A percentile compares a stretch with the other conserved stretches of the same genome.
phyloP scores from a whole-genome alignment of 2,329 filamentous ascomycete species.

The Xylariaceae sp. region DNA sequence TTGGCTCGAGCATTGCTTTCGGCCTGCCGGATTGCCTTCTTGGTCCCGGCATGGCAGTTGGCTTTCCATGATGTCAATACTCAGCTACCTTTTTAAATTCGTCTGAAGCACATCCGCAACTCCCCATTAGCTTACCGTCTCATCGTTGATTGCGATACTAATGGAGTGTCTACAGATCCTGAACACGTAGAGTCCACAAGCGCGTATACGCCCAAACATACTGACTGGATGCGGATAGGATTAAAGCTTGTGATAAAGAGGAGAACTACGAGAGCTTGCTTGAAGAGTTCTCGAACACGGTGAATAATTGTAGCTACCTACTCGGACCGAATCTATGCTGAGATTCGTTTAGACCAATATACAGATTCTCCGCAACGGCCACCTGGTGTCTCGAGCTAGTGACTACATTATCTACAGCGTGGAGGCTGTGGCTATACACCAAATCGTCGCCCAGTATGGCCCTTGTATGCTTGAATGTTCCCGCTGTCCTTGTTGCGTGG shows the following conservation, averaged over 20 bases:
- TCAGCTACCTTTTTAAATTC: slow-evolving; percentile 91
- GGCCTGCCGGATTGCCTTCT: slow-evolving; percentile 65
- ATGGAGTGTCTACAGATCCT: slow-evolving; percentile 15
- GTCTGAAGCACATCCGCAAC: slow-evolving; percentile 63
- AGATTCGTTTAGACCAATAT: slow-evolving; percentile 69
- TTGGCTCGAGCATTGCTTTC: slow-evolving; percentile 97
- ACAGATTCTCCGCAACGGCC: slow-evolving; percentile 88
- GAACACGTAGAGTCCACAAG: slow-evolving; percentile 3
- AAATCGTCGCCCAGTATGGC: slow-evolving; percentile 81
- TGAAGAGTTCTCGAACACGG: slow-evolving; percentile 79
- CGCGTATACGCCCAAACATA: slow-evolving; percentile 7
- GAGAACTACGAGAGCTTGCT: slow-evolving; percentile 79
- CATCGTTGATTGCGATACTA: slow-evolving; percentile 19
- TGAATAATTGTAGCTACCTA: slow-evolving; percentile 47
- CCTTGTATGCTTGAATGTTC: slow-evolving; percentile 65
- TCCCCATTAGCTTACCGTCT: slow-evolving; percentile 3
- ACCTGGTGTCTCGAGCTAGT: slow-evolving; percentile 91
- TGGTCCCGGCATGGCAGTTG: slow-evolving; percentile 59
- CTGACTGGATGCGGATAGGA: slow-evolving; percentile 50
- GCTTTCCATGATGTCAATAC: slow-evolving; percentile 97
- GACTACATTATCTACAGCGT: slow-evolving; percentile 99
- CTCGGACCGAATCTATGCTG: slow-evolving; percentile 41
- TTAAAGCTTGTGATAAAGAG: slow-evolving; percentile 90
- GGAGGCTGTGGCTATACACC: slow-evolving; percentile 85
- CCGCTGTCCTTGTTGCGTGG: slow-evolving; percentile 16